Evolutionary conservation across 2,329 filamentous ascomycete genomes (phyloP), one percentile per base, ranked within the genome.

Genomic region (Ustilaginoidea virens): DNA sequence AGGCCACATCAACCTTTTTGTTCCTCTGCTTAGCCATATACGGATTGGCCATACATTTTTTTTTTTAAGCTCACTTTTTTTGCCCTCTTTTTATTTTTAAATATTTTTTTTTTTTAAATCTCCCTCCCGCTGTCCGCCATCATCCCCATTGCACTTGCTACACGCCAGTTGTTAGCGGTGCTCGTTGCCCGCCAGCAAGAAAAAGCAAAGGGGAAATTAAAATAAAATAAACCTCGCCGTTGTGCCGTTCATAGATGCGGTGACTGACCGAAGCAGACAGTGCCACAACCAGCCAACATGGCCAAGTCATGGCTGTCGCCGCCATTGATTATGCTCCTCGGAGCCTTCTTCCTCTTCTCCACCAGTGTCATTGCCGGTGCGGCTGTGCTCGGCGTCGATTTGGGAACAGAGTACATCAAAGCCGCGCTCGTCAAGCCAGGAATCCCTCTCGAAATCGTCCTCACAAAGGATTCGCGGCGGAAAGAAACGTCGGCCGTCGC

Each of bases 391-490:
- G 90, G 90, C 38, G 70, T 98, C 45, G 90, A 98, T 56, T 66
- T 98, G 31, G 90, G 90, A 41, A 94, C 90, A 32, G 83, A 93
- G 53, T 94, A 92, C 59, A 80, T 98, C 60, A 98, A 96, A 62
- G 87, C 87, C 17, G 76, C 81, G 10, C 71, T 98, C 23, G 87
- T 98, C 36, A 96, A 96, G 60, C 90, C 90, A 2, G 90, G 90
- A 36, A 87, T 92, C 29, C 90, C 90, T 8, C 81, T 98, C 49
- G 90, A 98, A 42, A 96, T 98, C 40, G 87, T 98, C 52, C 69
- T 94, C 32, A 94, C 86, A 17, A 98, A 96, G 53, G 90, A 98
- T 58, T 94, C 90, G 17, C 81, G 92, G 54, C 79, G 90, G 48
- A 98, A 98, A 63, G 90, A 98, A 53, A 71, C 70, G 15, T 82